A percentile compares a stretch with the other conserved stretches of the same genome.
phyloP scores from a whole-genome alignment of 108 stramenopile genomes.

The Nitzschia putrida region DNA sequence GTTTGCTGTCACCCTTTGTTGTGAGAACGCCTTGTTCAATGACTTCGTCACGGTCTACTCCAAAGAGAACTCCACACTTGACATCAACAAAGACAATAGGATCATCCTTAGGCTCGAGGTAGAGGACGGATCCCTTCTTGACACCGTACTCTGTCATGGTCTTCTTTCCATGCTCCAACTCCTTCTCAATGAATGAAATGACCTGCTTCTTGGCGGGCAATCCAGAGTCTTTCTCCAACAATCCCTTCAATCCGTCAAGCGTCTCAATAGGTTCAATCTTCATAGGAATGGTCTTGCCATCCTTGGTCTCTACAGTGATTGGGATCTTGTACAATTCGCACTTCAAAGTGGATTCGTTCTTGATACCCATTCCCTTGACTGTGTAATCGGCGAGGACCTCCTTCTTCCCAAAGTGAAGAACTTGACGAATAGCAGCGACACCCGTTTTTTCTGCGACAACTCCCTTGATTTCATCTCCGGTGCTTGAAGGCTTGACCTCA shows the following conservation, averaged over 20 bases:
- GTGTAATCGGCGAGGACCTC: slow-evolving; percentile 17
- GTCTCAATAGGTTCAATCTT: slow-evolving; percentile 24
- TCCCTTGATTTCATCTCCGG: slow-evolving; percentile 18
- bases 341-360: slow-evolving; percentile 13
- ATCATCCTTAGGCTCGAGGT: slow-evolving; percentile 30
- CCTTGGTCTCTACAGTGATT: slow-evolving; percentile 16
- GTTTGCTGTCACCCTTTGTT: slow-evolving; percentile 8
- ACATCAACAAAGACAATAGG: slow-evolving; percentile 40
- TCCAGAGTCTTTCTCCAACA: slow-evolving; percentile 16
- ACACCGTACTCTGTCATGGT: slow-evolving; percentile 20
- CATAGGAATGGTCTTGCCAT: slow-evolving; percentile 16
- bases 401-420: slow-evolving; percentile 11
- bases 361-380: slow-evolving; percentile 26
- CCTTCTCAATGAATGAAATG: slow-evolving; percentile 6
- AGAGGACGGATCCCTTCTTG: slow-evolving; percentile 17
- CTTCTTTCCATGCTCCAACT: not conserved
- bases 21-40: slow-evolving; percentile 21
- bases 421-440: slow-evolving; percentile 18
- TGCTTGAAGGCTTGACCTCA: slow-evolving; percentile 4
- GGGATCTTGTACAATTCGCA: slow-evolving; percentile 20
- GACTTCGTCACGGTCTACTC: slow-evolving; percentile 33
- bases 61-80: slow-evolving; percentile 40
- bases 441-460: slow-evolving; percentile 10
- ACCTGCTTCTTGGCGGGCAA: slow-evolving; percentile 7
- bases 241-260: slow-evolving; percentile 15